These are phyloP conservation scores for Rhizoctonia solani DNA, from an alignment of 1,284 basidiomycete genomes.

Conservation along the genomic window DNA sequence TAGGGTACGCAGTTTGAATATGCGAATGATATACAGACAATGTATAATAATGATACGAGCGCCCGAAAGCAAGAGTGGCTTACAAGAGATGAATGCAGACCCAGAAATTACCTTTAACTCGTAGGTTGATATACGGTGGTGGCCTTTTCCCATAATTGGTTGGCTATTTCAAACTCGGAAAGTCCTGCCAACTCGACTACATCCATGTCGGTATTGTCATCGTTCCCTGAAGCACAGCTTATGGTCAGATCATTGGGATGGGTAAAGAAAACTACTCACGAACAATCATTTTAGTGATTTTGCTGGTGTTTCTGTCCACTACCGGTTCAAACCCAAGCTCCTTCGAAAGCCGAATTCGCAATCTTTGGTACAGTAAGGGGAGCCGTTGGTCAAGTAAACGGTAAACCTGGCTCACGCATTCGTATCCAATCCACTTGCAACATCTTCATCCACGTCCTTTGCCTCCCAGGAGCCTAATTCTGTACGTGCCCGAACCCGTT, in stretches of 20 bases:
- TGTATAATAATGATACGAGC: conserved; percentile 20
- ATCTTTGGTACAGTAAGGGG: background rate
- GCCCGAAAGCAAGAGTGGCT: background rate
- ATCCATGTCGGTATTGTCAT: conserved; percentile 34
- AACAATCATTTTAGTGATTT: conserved; percentile 34
- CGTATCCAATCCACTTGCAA: conserved; percentile 28
- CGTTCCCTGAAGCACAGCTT: conserved; percentile 34
- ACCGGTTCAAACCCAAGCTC: conserved; percentile 37
- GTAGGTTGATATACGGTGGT: conserved; percentile 14
- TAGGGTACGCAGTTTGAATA: background rate
- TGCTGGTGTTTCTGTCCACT: conserved; percentile 24
- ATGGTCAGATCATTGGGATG: background rate
- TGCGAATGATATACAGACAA: background rate
- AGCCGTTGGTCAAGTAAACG: too few species aligned
- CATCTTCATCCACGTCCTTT: conserved; percentile 37
- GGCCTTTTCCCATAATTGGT: conserved; percentile 36
- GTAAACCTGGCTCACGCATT: background rate
- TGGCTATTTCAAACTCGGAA: conserved; percentile 34
- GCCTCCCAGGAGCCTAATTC: conserved; percentile 34
- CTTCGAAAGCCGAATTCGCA: conserved; percentile 35
- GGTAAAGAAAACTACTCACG: conserved; percentile 17
- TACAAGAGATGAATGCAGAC: too few species aligned
- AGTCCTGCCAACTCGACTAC: conserved; percentile 32
- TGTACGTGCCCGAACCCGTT: conserved; percentile 14
- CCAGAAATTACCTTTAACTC: conserved; percentile 12